Evolutionary conservation across 345 rosid species (phyloP).

Genomic region (Rubroshorea leprosula): DNA sequence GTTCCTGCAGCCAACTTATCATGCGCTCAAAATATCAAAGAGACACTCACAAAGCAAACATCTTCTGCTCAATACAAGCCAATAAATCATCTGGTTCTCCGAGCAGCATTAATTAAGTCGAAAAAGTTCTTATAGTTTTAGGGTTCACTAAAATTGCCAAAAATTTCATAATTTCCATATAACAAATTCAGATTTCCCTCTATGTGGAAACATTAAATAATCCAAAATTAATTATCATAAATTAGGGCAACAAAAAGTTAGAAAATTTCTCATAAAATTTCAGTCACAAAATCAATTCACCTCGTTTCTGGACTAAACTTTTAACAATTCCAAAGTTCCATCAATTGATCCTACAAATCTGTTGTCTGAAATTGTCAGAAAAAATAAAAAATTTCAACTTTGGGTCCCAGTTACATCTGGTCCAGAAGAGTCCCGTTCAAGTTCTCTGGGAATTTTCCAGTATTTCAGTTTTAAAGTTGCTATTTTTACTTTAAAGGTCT

Average conservation of each 20-base stretch:
- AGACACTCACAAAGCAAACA: too few relatives aligned
- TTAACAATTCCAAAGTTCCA: background rate
- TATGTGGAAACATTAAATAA: background rate
- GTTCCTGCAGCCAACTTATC: too few relatives aligned
- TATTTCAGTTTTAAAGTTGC: background rate
- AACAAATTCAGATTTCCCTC: background rate
- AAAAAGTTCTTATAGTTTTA: background rate
- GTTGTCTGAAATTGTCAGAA: background rate
- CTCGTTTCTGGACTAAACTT: background rate
- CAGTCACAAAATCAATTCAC: background rate
- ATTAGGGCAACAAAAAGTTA: background rate
- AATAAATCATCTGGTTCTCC: background rate
- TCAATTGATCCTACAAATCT: background rate
- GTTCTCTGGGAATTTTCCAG: background rate
- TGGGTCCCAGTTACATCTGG: constrained; percentile 21
- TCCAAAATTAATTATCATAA: background rate
- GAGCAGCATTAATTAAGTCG: background rate
- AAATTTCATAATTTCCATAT: background rate
- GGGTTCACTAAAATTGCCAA: background rate
- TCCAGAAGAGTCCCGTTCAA: constrained; percentile 32
- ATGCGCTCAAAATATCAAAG: too few relatives aligned
- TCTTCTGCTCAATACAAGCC: too few relatives aligned
- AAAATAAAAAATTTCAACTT: constrained; percentile 8
- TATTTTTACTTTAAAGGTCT: background rate
- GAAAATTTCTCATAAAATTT: background rate